Conservation (phyloP, 257 asterid species). For the Rhazya stricta region DNA sequence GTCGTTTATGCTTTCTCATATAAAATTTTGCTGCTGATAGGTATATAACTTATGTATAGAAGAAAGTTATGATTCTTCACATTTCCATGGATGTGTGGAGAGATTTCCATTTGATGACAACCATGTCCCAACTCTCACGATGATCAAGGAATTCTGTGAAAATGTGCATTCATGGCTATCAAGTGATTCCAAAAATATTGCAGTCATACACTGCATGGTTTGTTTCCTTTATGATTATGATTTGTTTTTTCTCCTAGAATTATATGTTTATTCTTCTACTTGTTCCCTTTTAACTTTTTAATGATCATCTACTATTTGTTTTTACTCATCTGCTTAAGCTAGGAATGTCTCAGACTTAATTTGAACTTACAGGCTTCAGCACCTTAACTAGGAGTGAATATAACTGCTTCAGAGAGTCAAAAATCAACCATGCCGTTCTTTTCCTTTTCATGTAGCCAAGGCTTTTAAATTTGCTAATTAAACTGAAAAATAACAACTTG, state of each 20-base stretch:
- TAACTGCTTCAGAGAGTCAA: no score
- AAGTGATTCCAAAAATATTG: constrained; percentile 58
- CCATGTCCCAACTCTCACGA: constrained; percentile 61
- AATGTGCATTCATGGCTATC: constrained; percentile 75
- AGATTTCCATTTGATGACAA: constrained; percentile 80
- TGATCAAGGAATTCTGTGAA: constrained; percentile 78
- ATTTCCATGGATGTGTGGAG: constrained; percentile 67
- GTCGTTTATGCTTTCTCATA: neutral
- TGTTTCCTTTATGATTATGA: neutral
- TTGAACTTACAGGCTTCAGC: neutral
- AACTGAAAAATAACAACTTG: neutral
- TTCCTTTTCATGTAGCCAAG: neutral
- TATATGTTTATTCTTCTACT: neutral
- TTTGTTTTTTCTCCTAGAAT: neutral
- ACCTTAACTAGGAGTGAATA: neutral
- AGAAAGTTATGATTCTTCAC: constrained; percentile 54
- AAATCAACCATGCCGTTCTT: neutral
- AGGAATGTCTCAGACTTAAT: neutral
- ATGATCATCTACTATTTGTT: neutral
- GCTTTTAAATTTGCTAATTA: neutral
- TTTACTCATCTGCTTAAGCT: neutral
- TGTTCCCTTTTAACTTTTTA: neutral
- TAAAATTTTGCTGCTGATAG: constrained; percentile 25
- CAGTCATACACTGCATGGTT: constrained; percentile 87
- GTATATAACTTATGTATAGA: constrained; percentile 77